These are phyloP conservation scores for Samsoniella hepiali DNA, from an alignment of 2,329 filamentous ascomycete species.

Conservation along the genomic window DNA sequence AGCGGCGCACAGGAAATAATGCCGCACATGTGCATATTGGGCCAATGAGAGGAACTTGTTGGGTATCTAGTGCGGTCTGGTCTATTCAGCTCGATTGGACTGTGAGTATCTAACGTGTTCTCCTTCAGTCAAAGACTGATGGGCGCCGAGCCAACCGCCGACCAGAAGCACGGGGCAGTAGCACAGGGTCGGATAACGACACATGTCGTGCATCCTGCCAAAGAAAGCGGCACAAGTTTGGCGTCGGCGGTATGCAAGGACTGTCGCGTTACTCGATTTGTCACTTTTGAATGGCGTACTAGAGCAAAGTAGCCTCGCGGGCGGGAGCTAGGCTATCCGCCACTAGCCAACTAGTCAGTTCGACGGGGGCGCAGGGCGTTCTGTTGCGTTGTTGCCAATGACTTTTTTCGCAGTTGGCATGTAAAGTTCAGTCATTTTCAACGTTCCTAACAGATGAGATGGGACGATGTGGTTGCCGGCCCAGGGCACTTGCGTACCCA, in stretches of 20 bases:
- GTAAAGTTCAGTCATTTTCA: too few relatives aligned
- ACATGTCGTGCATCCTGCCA: slow-evolving; percentile 15
- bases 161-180: neutral
- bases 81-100: neutral
- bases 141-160: neutral
- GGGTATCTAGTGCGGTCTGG: neutral
- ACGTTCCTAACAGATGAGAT: too few relatives aligned
- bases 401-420: neutral
- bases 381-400: neutral
- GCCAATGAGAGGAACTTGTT: neutral
- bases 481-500: too few relatives aligned
- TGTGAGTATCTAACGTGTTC: neutral
- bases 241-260: slow-evolving; percentile 5
- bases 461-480: too few relatives aligned
- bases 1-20: neutral
- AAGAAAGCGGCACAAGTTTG: neutral
- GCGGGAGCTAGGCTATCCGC: neutral
- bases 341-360: neutral
- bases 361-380: neutral
- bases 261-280: neutral
- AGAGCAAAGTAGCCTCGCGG: neutral
- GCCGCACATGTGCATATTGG: neutral
- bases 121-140: neutral
- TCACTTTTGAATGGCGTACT: neutral
- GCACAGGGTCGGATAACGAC: neutral